These are phyloP conservation scores for Nigrograna mackinnonii DNA, from an alignment of 2,329 filamentous ascomycete species.

Conservation along the genomic window DNA sequence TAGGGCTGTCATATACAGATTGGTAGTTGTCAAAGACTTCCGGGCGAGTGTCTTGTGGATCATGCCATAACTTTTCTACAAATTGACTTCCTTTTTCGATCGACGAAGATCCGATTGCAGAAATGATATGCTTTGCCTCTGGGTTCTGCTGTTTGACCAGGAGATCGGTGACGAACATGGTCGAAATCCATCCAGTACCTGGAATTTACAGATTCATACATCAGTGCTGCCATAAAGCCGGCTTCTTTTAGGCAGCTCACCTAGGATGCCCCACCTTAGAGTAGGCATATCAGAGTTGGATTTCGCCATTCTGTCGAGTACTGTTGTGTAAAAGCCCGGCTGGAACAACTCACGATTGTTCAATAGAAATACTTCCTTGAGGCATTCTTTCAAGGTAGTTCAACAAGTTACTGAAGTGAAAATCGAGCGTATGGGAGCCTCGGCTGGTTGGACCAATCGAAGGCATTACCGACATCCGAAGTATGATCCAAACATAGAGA, in stretches of 20 bases:
- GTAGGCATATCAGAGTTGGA: neutral
- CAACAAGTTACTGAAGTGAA: no score
- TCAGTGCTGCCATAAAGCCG: no score
- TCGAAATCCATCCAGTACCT: slow-evolving; percentile 2
- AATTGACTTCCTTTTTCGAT: slow-evolving; percentile 4
- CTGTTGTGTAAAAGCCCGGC: no score
- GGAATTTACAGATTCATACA: neutral
- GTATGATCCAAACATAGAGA: no score
- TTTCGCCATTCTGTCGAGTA: neutral
- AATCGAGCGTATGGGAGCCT: no score
- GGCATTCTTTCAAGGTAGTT: no score
- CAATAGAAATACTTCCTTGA: no score
- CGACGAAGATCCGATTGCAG: slow-evolving; percentile 8
- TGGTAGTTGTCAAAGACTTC: slow-evolving; percentile 73
- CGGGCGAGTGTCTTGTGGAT: slow-evolving; percentile 39
- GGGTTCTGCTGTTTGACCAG: neutral
- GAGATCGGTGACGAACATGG: slow-evolving; percentile 8
- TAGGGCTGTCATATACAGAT: slow-evolving; percentile 72
- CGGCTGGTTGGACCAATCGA: no score
- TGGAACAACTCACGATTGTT: no score
- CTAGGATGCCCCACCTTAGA: neutral
- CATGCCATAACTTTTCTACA: slow-evolving; percentile 3
- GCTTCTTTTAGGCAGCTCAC: neutral
- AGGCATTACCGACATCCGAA: no score
- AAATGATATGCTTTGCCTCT: slow-evolving; percentile 5